Conservation (phyloP, 2,329 filamentous ascomycete species). For the Torrubiella hemipterigena region DNA sequence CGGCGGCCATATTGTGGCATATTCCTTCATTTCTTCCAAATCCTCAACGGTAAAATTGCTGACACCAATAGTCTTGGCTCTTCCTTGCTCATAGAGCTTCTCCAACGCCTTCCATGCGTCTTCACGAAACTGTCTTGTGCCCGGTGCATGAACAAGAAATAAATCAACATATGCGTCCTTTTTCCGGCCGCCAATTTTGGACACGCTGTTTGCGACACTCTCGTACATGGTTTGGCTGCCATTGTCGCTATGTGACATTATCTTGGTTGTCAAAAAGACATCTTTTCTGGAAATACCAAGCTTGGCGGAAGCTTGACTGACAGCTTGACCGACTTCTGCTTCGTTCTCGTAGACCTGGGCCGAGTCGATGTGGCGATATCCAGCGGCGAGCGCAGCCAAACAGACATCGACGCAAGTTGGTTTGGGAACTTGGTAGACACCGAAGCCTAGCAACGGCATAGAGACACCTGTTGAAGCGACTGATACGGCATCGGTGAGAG, state of each 20-base stretch:
- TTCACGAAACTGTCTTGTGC: constrained; percentile 42
- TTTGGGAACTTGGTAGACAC: constrained; percentile 51
- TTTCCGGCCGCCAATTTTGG: constrained; percentile 45
- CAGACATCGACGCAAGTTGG: constrained; percentile 45
- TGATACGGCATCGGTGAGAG: too few relatives aligned
- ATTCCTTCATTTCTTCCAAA: constrained; percentile 55
- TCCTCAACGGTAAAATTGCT: constrained; percentile 60
- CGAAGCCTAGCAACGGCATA: constrained; percentile 60
- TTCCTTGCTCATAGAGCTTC: constrained; percentile 45
- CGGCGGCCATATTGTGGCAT: constrained; percentile 57
- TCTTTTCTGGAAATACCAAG: constrained; percentile 44
- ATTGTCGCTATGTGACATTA: too few relatives aligned
- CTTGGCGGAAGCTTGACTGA: constrained; percentile 50
- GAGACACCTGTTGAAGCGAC: too few relatives aligned
- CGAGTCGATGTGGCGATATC: constrained; percentile 55
- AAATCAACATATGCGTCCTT: constrained; percentile 55
- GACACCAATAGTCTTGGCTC: constrained; percentile 54
- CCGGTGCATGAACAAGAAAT: constrained; percentile 57
- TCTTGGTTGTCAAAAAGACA: constrained; percentile 62
- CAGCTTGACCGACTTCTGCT: constrained; percentile 49
- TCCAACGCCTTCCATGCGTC: constrained; percentile 57
- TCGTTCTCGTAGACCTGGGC: constrained; percentile 58
- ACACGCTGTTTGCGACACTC: constrained; percentile 47
- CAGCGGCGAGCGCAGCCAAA: constrained; percentile 40
- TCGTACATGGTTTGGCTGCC: constrained; percentile 46